Conservation (phyloP, 768 basidiomycete species). For the Ephemerocybe angulata region DNA sequence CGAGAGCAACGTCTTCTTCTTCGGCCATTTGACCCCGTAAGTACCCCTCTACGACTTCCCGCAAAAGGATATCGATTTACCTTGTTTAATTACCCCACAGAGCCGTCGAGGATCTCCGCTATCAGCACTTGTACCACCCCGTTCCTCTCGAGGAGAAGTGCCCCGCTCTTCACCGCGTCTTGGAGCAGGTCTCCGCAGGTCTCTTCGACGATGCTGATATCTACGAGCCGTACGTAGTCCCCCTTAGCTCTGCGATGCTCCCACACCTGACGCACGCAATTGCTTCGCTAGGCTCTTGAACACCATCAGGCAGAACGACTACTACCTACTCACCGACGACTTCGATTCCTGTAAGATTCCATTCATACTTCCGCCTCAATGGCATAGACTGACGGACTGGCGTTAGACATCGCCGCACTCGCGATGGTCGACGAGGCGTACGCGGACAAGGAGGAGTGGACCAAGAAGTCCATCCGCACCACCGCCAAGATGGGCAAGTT, state of each 20-base stretch:
- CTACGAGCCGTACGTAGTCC: conserved; percentile 78
- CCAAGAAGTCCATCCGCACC: conserved; percentile 84
- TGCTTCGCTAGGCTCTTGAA: conserved; percentile 53
- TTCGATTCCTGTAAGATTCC: conserved; percentile 78
- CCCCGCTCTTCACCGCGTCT: conserved; percentile 73
- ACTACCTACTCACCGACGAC: conserved; percentile 86
- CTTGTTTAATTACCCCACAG: conserved; percentile 20
- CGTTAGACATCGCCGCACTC: conserved; percentile 75
- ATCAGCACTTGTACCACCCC: conserved; percentile 82
- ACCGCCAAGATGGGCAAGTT: conserved; percentile 96
- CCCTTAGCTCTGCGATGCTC: conserved; percentile 1
- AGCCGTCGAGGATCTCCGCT: conserved; percentile 81
- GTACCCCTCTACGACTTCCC: conserved; percentile 12
- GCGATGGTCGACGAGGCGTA: conserved; percentile 88
- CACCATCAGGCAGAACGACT: conserved; percentile 72
- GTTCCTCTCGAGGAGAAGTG: conserved; percentile 79
- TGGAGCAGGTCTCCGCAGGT: conserved; percentile 73
- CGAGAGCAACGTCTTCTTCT: conserved; percentile 91
- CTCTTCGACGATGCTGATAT: conserved; percentile 73
- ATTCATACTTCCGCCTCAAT: background rate
- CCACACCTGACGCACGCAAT: conserved; percentile 19
- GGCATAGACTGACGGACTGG: background rate
- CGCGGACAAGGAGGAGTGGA: conserved; percentile 80
- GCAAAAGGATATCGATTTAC: background rate
- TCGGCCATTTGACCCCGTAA: conserved; percentile 78